These are phyloP conservation scores for Lachancea lanzarotensis DNA, from an alignment of 805 yeast genomes.

Conservation along the genomic window DNA sequence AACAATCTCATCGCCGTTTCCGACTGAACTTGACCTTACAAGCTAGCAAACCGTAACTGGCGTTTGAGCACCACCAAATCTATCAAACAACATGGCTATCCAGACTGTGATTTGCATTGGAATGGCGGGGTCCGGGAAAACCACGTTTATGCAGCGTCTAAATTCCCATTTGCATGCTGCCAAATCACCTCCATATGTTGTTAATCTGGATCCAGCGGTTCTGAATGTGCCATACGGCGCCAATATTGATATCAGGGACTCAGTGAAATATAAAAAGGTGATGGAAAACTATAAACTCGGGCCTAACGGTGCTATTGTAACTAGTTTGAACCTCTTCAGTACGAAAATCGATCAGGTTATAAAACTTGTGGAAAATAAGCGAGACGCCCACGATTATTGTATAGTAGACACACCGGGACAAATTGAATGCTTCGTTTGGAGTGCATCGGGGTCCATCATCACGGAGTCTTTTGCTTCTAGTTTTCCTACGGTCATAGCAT, in stretches of 20 bases:
- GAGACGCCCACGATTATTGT: conserved; percentile 51
- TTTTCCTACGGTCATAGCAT: conserved; percentile 93
- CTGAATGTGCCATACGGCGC: conserved; percentile 88
- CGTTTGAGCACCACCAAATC: neutral
- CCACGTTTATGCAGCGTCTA: conserved; percentile 93
- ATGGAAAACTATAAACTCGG: conserved; percentile 95
- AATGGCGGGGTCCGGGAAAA: conserved; percentile 84
- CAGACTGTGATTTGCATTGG: conserved; percentile 48
- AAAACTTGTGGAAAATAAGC: conserved; percentile 71
- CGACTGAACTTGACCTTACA: too few relatives aligned
- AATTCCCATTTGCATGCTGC: conserved; percentile 79
- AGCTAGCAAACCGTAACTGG: neutral
- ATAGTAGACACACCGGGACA: conserved; percentile 98
- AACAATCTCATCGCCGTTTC: too few relatives aligned
- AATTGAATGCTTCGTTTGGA: conserved; percentile 97
- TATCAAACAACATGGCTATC: conserved; percentile 29
- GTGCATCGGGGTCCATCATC: conserved; percentile 93
- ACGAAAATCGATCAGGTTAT: conserved; percentile 97
- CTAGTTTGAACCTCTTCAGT: conserved; percentile 83
- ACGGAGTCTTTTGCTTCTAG: conserved; percentile 95
- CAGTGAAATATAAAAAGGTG: conserved; percentile 90
- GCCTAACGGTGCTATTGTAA: conserved; percentile 97
- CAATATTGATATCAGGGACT: conserved; percentile 92
- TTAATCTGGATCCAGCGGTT: conserved; percentile 96
- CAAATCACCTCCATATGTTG: conserved; percentile 76